Percentiles rank a stretch among this genome's conserved stretches.
These are phyloP conservation scores for Penicillium malachiteum DNA, from an alignment of 495 filamentous ascomycete genomes.

Conservation along the genomic window DNA sequence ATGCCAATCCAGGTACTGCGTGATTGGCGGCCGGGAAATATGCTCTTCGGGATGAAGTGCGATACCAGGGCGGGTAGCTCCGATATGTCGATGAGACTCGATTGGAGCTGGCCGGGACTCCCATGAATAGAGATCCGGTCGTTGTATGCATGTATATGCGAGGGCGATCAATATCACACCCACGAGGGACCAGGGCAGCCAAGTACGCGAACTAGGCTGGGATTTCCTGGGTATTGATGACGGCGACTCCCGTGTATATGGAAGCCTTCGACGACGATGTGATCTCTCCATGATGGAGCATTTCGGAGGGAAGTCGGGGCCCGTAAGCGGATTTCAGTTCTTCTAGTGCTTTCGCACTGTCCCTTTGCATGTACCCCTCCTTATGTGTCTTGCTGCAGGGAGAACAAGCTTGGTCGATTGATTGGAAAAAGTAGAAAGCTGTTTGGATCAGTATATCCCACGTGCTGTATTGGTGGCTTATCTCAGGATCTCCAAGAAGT, in stretches of 20 bases:
- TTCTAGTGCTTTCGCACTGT: too few relatives aligned
- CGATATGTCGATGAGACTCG: background rate
- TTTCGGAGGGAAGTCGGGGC: constrained; percentile 9
- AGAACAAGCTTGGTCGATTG: background rate
- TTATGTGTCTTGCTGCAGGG: background rate
- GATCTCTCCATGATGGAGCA: constrained; percentile 12
- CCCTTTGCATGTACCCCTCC: too few relatives aligned
- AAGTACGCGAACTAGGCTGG: constrained; percentile 4
- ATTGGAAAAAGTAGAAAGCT: too few relatives aligned
- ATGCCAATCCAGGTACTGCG: constrained; percentile 35
- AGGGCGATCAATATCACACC: constrained; percentile 16
- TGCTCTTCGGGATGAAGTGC: constrained; percentile 42
- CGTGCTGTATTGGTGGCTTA: too few relatives aligned
- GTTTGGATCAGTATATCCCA: too few relatives aligned
- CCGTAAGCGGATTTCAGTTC: too few relatives aligned
- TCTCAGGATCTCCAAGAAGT: too few relatives aligned
- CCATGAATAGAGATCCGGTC: background rate
- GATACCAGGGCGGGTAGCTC: constrained; percentile 20
- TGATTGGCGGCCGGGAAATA: constrained; percentile 29
- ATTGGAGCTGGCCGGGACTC: constrained; percentile 2
- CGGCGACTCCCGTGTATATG: constrained; percentile 2
- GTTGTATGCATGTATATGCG: constrained; percentile 11
- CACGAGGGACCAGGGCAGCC: constrained; percentile 11
- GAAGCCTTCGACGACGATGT: constrained; percentile 9
- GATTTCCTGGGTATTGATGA: background rate